These are phyloP conservation scores for Starmerella sp. DNA, from an alignment of 805 yeast species.

Conservation along the genomic window DNA sequence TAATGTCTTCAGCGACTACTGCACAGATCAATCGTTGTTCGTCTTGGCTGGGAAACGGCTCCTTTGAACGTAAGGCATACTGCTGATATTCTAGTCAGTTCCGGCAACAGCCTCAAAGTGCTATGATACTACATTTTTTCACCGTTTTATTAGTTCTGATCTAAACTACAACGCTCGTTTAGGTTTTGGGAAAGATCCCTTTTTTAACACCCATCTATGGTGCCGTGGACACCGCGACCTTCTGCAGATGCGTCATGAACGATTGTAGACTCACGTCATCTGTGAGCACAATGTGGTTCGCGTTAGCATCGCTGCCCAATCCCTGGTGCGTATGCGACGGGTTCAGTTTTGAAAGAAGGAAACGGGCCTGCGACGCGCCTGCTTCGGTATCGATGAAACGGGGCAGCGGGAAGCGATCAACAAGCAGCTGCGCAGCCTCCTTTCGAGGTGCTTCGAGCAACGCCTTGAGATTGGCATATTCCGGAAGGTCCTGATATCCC, in stretches of 20 bases:
- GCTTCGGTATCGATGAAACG: constrained; percentile 95
- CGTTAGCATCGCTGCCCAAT: constrained; percentile 28
- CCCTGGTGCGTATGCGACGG: constrained; percentile 79
- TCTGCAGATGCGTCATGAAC: constrained; percentile 88
- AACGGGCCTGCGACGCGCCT: constrained; percentile 97
- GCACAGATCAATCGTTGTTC: too few relatives aligned
- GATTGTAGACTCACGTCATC: constrained; percentile 94
- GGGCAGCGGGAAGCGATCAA: constrained; percentile 94
- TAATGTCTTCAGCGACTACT: too few relatives aligned
- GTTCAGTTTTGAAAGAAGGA: constrained; percentile 85
- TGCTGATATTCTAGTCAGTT: too few relatives aligned
- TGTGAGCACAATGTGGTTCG: constrained; percentile 70
- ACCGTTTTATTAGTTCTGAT: neutral
- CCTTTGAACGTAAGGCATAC: too few relatives aligned
- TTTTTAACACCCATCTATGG: neutral
- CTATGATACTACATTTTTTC: neutral
- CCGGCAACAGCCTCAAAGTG: too few relatives aligned
- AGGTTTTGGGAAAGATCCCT: neutral
- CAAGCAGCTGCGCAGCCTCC: constrained; percentile 84
- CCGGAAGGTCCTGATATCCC: constrained; percentile 85
- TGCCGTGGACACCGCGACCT: constrained; percentile 54
- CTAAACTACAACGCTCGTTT: neutral
- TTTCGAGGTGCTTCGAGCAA: constrained; percentile 78
- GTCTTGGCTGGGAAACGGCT: too few relatives aligned
- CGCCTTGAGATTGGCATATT: constrained; percentile 75